These are phyloP conservation scores for Peronospora destructor DNA, from an alignment of 352 stramenopile genomes.

Conservation along the genomic window DNA sequence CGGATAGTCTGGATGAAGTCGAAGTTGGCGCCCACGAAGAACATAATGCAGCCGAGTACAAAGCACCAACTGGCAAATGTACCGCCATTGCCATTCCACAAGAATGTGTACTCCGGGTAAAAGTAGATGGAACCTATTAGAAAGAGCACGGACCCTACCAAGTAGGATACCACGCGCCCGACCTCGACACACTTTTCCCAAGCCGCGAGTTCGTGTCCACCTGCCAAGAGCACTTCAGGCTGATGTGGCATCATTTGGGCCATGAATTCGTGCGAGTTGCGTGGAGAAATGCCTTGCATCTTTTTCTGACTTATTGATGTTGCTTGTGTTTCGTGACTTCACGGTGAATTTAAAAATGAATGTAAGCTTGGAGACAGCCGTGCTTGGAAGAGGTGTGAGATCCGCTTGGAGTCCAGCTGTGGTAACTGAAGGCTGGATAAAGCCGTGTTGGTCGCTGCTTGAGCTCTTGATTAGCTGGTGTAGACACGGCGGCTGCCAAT, in stretches of 20 bases:
- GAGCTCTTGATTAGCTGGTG: slow-evolving; percentile 15
- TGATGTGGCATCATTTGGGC: slow-evolving; percentile 19
- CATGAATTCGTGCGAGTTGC: slow-evolving; percentile 25
- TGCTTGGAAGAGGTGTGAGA: slow-evolving; percentile 2
- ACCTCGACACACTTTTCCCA: slow-evolving; percentile 56
- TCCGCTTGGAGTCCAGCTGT: slow-evolving; percentile 9
- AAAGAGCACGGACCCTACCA: slow-evolving; percentile 65
- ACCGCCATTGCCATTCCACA: slow-evolving; percentile 55
- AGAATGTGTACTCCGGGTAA: slow-evolving; percentile 64
- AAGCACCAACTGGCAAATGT: slow-evolving; percentile 62
- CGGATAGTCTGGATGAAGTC: slow-evolving; percentile 67
- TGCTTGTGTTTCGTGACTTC: slow-evolving; percentile 15
- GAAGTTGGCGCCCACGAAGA: slow-evolving; percentile 56
- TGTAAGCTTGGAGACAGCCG: slow-evolving; percentile 5
- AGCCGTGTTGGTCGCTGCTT: slow-evolving; percentile 16
- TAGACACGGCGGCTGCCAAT: slow-evolving; percentile 20
- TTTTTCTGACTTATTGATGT: background rate
- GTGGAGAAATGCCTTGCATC: slow-evolving; percentile 25
- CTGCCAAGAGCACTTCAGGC: slow-evolving; percentile 15
- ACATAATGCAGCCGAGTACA: slow-evolving; percentile 65
- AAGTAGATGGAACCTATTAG: slow-evolving; percentile 73
- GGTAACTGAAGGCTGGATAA: slow-evolving; percentile 14
- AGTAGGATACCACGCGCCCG: slow-evolving; percentile 42
- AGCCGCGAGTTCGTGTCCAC: slow-evolving; percentile 17
- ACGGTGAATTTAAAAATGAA: slow-evolving; percentile 25